Conservation (phyloP, 2,329 filamentous ascomycete species). For the Microthyrium microscopicum region DNA sequence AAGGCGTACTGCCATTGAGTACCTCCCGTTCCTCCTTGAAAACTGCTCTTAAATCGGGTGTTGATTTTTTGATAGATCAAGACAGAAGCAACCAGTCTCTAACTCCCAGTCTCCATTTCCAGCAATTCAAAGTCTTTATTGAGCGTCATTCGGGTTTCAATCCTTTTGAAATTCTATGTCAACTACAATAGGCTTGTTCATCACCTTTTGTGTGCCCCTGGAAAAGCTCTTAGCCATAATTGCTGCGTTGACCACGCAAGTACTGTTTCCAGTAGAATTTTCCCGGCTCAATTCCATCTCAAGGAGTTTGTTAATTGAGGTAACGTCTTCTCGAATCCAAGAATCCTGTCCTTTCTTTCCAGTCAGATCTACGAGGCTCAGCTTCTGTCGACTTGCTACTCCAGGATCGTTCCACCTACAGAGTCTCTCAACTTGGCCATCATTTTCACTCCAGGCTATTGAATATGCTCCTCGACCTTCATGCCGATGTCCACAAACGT, state of each 20-base stretch:
- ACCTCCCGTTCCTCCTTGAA: too few relatives aligned
- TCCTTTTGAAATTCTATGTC: slow-evolving; percentile 67
- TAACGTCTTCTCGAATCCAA: too few relatives aligned
- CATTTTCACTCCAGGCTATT: slow-evolving; percentile 42
- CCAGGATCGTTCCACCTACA: neutral
- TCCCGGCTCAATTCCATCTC: too few relatives aligned
- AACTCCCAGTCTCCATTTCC: neutral
- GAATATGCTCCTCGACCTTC: slow-evolving; percentile 49
- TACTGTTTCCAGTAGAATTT: too few relatives aligned
- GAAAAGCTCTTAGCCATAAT: slow-evolving; percentile 49
- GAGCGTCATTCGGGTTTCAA: slow-evolving; percentile 38
- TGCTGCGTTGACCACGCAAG: slow-evolving; percentile 65
- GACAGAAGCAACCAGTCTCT: too few relatives aligned
- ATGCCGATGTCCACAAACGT: slow-evolving; percentile 79
- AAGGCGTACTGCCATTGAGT: too few relatives aligned
- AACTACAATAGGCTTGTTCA: slow-evolving; percentile 71
- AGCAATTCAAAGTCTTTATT: slow-evolving; percentile 3
- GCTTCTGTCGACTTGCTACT: neutral
- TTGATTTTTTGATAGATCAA: too few relatives aligned
- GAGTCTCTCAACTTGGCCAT: too few relatives aligned
- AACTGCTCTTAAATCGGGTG: too few relatives aligned
- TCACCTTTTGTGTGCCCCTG: slow-evolving; percentile 35
- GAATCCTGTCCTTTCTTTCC: too few relatives aligned
- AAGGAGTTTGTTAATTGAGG: too few relatives aligned
- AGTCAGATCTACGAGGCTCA: too few relatives aligned